These are phyloP conservation scores for Xylaria sp. DNA, from an alignment of 2,329 filamentous ascomycete species.

Conservation along the genomic window DNA sequence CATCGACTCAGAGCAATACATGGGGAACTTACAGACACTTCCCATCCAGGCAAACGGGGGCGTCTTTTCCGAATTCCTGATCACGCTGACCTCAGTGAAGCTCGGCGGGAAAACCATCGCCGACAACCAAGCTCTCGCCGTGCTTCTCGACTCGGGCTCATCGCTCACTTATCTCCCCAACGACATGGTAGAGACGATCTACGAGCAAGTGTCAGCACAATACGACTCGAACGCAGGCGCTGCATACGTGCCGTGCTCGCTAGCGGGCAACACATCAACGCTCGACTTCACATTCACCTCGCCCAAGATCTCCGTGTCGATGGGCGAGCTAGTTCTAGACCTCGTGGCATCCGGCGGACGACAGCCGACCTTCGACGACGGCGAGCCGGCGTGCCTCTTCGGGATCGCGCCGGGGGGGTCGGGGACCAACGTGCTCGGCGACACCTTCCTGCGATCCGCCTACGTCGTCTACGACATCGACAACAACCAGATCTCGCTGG, in stretches of 20 bases:
- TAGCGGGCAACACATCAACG: slow-evolving; percentile 53
- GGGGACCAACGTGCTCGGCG: slow-evolving; percentile 72
- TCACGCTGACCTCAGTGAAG: slow-evolving; percentile 71
- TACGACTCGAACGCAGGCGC: slow-evolving; percentile 63
- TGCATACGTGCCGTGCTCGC: slow-evolving; percentile 70
- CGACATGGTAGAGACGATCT: slow-evolving; percentile 56
- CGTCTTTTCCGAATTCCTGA: slow-evolving; percentile 69
- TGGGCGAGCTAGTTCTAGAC: slow-evolving; percentile 69
- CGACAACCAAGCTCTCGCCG: slow-evolving; percentile 64
- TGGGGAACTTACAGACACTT: slow-evolving; percentile 70
- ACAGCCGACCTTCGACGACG: slow-evolving; percentile 63
- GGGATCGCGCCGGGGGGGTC: slow-evolving; percentile 69
- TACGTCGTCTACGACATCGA: slow-evolving; percentile 80
- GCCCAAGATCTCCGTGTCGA: slow-evolving; percentile 63
- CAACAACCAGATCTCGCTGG: slow-evolving; percentile 76
- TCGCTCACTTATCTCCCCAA: slow-evolving; percentile 74
- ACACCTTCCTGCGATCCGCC: slow-evolving; percentile 78
- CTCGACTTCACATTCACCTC: slow-evolving; percentile 66
- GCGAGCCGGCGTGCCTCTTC: slow-evolving; percentile 69
- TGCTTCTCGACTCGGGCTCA: slow-evolving; percentile 77
- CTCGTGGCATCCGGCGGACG: slow-evolving; percentile 58
- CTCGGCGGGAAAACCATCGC: slow-evolving; percentile 57
- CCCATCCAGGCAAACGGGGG: slow-evolving; percentile 69
- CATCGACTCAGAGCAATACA: slow-evolving; percentile 73
- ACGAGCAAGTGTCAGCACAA: slow-evolving; percentile 54